Base-by-base conservation (phyloP, 495 filamentous ascomycete genomes). In the Margaritispora aquatica region DNA sequence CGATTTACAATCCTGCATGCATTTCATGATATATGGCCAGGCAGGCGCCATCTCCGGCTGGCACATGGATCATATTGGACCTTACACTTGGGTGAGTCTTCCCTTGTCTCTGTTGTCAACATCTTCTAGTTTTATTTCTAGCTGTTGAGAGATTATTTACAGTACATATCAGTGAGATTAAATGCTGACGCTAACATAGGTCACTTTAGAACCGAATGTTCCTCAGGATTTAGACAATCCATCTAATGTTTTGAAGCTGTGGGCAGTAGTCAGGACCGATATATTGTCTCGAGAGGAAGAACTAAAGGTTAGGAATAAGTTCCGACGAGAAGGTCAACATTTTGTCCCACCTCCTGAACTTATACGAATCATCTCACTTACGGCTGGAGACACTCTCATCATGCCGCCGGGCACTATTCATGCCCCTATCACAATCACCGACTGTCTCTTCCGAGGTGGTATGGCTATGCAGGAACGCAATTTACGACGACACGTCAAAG, bases 351-450 rank as follows among this genome's bases (percentile, higher is more conserved):
- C 29, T 31, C 48, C 57, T 15, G 27, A 27, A 3, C 26, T 46
- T 3, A 27, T 60, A 26, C 26, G 34, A 11, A 44, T 61, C 44
- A 48, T 61, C 13, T 26, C 58, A 9, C 53, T 61, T 5, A 41
- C 49, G 1, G 21, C 34, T 7, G 58, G 58, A 27, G 58, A 61
- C 48, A 61, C 53, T 11, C 24, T 61, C 21, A 38, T 61, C 26
- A 55, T 55, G 58, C 58, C 58, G 2, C 58, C 58, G 2, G 58
- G 58, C 11, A 61, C 58, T 1, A 61, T 61, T 22, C 58, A 61
- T 29, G 58, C 58, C 15, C 58, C 58, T 1, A 55, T 61, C 24
- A 61, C 58, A 10, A 46, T 61, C 2, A 61, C 58, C 9, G 58
- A 61, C 44, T 55, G 51, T 24, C 41, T 55, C 8, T 55, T 61